Evolutionary conservation across 352 stramenopile species (phyloP).

Genomic region (Pythium rhizo-oryzae): DNA sequence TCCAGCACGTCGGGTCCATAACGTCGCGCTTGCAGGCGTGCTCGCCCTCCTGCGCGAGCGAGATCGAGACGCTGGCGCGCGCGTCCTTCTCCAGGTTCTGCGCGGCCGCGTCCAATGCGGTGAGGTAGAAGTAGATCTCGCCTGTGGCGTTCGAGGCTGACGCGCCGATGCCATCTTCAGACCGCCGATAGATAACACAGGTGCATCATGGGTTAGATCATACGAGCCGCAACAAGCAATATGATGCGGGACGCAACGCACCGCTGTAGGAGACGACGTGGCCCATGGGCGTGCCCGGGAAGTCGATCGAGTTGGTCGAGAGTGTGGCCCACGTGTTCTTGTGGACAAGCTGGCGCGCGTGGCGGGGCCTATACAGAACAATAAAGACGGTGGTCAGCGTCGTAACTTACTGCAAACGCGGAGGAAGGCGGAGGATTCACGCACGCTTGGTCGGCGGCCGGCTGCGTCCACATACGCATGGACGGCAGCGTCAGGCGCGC

Average conservation of each 20-base stretch:
- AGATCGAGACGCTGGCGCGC: constrained; percentile 60
- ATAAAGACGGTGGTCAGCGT: neutral
- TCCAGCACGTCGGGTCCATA: constrained; percentile 77
- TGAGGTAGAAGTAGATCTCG: constrained; percentile 77
- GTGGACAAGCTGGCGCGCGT: constrained; percentile 68
- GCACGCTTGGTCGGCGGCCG: constrained; percentile 19
- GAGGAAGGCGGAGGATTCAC: neutral
- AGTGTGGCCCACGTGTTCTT: constrained; percentile 68
- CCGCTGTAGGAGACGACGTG: constrained; percentile 73
- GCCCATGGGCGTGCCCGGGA: constrained; percentile 53
- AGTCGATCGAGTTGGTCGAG: constrained; percentile 62
- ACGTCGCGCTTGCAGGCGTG: constrained; percentile 69
- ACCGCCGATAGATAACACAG: neutral
- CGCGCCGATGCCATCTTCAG: constrained; percentile 58
- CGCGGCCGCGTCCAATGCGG: constrained; percentile 47
- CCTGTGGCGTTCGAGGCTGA: constrained; percentile 52
- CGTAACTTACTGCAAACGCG: neutral
- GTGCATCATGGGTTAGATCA: neutral
- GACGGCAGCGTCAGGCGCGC: constrained; percentile 11
- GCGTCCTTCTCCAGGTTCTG: constrained; percentile 58
- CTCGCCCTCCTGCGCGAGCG: constrained; percentile 51
- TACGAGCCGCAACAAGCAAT: neutral
- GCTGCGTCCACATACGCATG: constrained; percentile 12
- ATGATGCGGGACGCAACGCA: constrained; percentile 21
- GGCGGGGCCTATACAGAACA: constrained; percentile 9